A percentile compares a stretch with the other conserved stretches of the same genome.
Conservation (phyloP, 208 protist genomes). For the Leptomonas seymouri region DNA sequence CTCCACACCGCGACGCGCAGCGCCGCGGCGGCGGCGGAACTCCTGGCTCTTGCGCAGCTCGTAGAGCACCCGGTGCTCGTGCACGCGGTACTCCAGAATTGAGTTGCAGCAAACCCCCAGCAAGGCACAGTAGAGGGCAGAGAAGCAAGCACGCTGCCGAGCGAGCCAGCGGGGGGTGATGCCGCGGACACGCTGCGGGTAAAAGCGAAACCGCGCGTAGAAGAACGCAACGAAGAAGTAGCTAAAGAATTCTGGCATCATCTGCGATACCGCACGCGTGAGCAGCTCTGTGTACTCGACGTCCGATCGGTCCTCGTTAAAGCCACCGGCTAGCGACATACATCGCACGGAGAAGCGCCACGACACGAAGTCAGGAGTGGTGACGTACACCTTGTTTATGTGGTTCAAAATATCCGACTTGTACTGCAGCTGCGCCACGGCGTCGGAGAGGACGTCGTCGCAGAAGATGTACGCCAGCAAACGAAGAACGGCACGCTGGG, state of each 20-base stretch:
- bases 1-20: constrained; percentile 43
- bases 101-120: constrained; percentile 78
- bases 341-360: constrained; percentile 91
- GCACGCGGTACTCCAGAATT: constrained; percentile 75
- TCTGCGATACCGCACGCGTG: constrained; percentile 62
- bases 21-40: constrained; percentile 70
- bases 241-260: constrained; percentile 78
- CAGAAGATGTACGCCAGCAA: constrained; percentile 89
- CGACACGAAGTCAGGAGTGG: constrained; percentile 86
- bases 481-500: constrained; percentile 77
- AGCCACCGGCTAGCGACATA: constrained; percentile 86
- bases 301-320: constrained; percentile 83
- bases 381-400: constrained; percentile 86
- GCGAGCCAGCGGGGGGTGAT: constrained; percentile 83
- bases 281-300: constrained; percentile 88
- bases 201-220: constrained; percentile 86
- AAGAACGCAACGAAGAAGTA: constrained; percentile 80
- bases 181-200: constrained; percentile 73
- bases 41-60: constrained; percentile 80
- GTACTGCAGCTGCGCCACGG: constrained; percentile 89
- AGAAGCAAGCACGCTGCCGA: constrained; percentile 81
- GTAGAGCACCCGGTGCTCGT: constrained; percentile 81
- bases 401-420: constrained; percentile 90
- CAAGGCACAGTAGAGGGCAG: constrained; percentile 59
- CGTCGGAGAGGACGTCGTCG: constrained; percentile 83